Conservation (phyloP, 2,329 filamentous ascomycete genomes). For the Ustulina deusta region DNA sequence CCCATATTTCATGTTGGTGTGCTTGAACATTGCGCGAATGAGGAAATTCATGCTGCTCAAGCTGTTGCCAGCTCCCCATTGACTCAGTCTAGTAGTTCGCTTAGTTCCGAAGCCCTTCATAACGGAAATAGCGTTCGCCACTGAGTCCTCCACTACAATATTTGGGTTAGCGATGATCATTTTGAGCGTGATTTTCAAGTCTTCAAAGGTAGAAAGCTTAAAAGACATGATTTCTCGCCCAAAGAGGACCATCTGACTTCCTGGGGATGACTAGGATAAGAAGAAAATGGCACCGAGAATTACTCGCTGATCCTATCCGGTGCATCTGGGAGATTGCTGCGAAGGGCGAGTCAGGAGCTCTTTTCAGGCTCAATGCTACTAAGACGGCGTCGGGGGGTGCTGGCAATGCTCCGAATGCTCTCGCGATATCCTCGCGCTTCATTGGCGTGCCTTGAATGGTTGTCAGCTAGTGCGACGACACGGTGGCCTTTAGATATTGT, state of each 20-base stretch:
- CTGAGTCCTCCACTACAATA: slow-evolving; percentile 55
- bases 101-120: slow-evolving; percentile 54
- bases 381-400: slow-evolving; percentile 55
- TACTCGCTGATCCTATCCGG: slow-evolving; percentile 55
- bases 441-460: slow-evolving; percentile 55
- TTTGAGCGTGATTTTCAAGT: not conserved
- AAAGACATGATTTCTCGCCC: not conserved
- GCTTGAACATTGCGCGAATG: slow-evolving; percentile 59
- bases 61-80: slow-evolving; percentile 62
- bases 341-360: slow-evolving; percentile 62
- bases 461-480: slow-evolving; percentile 61
- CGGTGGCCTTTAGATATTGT: slow-evolving; percentile 56
- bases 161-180: slow-evolving; percentile 9
- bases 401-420: slow-evolving; percentile 50
- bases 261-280: not conserved
- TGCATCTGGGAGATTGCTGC: slow-evolving; percentile 54
- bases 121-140: slow-evolving; percentile 52
- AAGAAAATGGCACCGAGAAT: not conserved
- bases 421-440: slow-evolving; percentile 53
- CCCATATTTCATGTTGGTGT: slow-evolving; percentile 60
- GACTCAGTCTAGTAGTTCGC: slow-evolving; percentile 63
- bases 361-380: slow-evolving; percentile 61
- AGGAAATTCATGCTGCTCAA: slow-evolving; percentile 56
- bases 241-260: too few relatives aligned
- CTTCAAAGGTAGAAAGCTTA: not conserved